phyloP scores from a whole-genome alignment of 2,329 filamentous ascomycete genomes.

The Penicillium thymicola region DNA sequence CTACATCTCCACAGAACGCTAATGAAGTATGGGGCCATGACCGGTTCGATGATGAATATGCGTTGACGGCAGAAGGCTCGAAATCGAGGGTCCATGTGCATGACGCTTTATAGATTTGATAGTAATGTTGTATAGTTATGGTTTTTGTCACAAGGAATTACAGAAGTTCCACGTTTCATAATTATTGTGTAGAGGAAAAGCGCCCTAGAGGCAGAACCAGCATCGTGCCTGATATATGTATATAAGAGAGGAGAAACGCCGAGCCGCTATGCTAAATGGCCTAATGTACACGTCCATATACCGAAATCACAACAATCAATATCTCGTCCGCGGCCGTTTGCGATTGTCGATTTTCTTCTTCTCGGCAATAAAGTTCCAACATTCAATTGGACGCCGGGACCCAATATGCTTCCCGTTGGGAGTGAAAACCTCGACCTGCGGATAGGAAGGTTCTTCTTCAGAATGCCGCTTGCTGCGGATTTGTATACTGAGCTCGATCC shows the following conservation, averaged over 20 bases:
- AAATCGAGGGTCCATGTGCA: too few relatives aligned
- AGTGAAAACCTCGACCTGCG: slow-evolving; percentile 74
- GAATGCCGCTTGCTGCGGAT: slow-evolving; percentile 57
- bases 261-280: slow-evolving; percentile 18
- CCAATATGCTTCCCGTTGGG: slow-evolving; percentile 80
- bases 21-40: too few relatives aligned
- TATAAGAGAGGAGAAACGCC: slow-evolving; percentile 14
- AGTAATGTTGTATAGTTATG: too few relatives aligned
- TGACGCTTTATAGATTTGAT: too few relatives aligned
- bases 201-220: too few relatives aligned
- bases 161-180: too few relatives aligned
- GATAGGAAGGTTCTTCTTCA: slow-evolving; percentile 45
- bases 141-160: too few relatives aligned
- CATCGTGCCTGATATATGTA: not conserved
- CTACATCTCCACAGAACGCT: too few relatives aligned
- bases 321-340: slow-evolving; percentile 22
- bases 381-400: slow-evolving; percentile 31
- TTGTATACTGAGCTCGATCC: slow-evolving; percentile 85
- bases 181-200: too few relatives aligned
- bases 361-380: slow-evolving; percentile 33
- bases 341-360: slow-evolving; percentile 32
- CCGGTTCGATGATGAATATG: too few relatives aligned
- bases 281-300: slow-evolving; percentile 18
- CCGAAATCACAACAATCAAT: not conserved
- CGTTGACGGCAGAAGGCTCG: too few relatives aligned